phyloP scores from a whole-genome alignment of 495 filamentous ascomycete species.

The Entonaema liquescens region DNA sequence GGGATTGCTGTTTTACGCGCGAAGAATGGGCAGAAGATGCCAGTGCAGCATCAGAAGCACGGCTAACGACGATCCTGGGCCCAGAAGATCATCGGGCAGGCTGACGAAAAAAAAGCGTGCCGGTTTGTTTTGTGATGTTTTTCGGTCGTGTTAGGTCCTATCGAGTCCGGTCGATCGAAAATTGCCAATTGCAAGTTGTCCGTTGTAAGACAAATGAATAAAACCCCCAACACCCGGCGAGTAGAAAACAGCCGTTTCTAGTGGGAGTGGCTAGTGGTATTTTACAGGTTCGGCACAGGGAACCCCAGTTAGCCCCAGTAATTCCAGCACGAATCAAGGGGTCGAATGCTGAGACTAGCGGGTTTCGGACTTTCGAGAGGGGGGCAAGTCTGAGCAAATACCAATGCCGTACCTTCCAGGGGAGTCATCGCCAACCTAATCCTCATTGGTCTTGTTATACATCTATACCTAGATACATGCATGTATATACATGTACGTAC shows the following conservation, averaged over 20 bases:
- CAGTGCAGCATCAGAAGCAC: slow-evolving; percentile 47
- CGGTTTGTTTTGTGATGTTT: slow-evolving; percentile 12
- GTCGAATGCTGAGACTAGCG: slow-evolving; percentile 34
- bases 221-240: slow-evolving; percentile 9
- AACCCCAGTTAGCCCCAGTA: slow-evolving; percentile 11
- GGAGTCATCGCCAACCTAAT: slow-evolving; percentile 25
- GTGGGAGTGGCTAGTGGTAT: slow-evolving; percentile 37
- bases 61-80: slow-evolving; percentile 35
- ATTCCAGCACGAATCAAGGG: slow-evolving; percentile 34
- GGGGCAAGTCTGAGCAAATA: slow-evolving; percentile 20
- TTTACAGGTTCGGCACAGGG: slow-evolving; percentile 39
- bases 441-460: slow-evolving; percentile 34
- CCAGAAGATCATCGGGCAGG: slow-evolving; percentile 40
- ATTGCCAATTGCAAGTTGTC: slow-evolving; percentile 38
- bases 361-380: slow-evolving; percentile 44
- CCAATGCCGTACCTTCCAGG: not conserved
- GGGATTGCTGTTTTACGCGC: slow-evolving; percentile 19
- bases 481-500: not conserved
- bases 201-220: slow-evolving; percentile 21
- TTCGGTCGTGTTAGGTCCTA: not conserved
- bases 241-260: slow-evolving; percentile 31
- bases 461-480: not conserved
- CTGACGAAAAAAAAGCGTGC: not conserved
- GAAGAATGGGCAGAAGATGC: slow-evolving; percentile 35
- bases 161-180: slow-evolving; percentile 23